phyloP scores from a whole-genome alignment of 305 asterid genomes.

The Solanum aculeatissimum region DNA sequence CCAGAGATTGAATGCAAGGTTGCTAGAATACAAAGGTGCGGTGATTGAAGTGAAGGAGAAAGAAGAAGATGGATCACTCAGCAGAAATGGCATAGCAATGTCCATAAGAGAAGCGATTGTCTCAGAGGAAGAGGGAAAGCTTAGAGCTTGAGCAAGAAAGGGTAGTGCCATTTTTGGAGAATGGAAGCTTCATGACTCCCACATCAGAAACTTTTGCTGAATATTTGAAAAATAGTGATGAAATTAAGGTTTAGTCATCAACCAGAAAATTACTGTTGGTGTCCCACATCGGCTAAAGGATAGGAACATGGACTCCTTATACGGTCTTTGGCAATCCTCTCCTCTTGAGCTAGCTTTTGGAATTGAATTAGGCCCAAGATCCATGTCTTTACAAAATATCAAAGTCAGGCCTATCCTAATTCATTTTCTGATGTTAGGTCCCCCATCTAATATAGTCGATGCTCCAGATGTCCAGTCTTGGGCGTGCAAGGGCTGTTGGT shows the following conservation, averaged over 20 bases:
- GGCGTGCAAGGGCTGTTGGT: neutral
- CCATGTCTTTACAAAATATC: neutral
- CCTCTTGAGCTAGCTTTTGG: neutral
- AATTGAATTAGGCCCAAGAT: neutral
- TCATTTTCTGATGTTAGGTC: too few species aligned
- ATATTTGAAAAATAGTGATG: neutral
- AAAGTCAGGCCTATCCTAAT: neutral
- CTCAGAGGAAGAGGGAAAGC: neutral
- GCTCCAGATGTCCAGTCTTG: neutral
- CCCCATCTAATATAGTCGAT: neutral
- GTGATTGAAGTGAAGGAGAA: constrained; percentile 17
- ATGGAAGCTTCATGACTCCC: neutral
- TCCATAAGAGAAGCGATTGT: constrained; percentile 3
- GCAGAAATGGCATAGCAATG: constrained; percentile 7
- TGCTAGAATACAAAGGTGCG: constrained; percentile 20
- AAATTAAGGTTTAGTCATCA: neutral
- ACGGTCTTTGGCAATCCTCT: too few species aligned
- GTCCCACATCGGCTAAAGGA: neutral
- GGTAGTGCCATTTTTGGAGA: neutral
- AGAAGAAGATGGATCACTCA: constrained; percentile 20
- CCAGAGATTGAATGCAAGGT: constrained; percentile 16
- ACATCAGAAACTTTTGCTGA: constrained; percentile 5
- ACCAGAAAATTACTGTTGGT: neutral
- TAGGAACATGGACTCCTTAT: neutral
- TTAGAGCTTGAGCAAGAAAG: neutral